These are phyloP conservation scores for Solanum arcanum DNA, from an alignment of 257 asterid genomes.

Conservation along the genomic window DNA sequence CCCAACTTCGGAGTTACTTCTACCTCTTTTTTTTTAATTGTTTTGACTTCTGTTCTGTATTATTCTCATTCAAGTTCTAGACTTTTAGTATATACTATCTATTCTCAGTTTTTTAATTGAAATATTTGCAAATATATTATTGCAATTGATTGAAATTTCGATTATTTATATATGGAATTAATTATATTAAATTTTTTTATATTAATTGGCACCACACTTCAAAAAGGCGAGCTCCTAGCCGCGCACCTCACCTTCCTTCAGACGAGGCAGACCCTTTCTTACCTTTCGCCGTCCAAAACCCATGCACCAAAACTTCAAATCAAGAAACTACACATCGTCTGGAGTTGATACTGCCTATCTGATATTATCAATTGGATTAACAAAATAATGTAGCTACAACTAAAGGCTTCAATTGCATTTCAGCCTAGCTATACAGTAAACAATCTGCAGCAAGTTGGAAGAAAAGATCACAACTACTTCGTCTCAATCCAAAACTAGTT, in stretches of 20 bases:
- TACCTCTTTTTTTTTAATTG: not conserved
- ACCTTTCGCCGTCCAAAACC: not conserved
- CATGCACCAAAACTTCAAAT: not conserved
- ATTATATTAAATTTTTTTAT: too few relatives aligned
- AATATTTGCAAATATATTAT: not conserved
- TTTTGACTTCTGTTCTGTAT: not conserved
- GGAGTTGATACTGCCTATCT: not conserved
- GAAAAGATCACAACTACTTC: not conserved
- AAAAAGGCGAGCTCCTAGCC: not conserved
- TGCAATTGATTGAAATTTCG: not conserved
- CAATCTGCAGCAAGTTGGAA: not conserved
- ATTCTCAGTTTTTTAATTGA: not conserved
- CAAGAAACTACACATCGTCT: not conserved
- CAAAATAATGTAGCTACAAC: not conserved
- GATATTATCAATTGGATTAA: not conserved
- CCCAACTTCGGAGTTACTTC: not conserved
- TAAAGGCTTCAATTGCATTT: not conserved
- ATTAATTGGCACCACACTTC: not conserved
- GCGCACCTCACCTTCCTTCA: not conserved
- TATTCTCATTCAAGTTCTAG: not conserved
- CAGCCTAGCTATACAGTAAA: not conserved
- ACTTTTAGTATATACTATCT: not conserved
- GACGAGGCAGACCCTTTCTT: not conserved
- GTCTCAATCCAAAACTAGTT: not conserved
- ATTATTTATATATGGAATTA: not conserved